phyloP scores from a whole-genome alignment of 208 protist species.

The Wallacemonas sp. region DNA sequence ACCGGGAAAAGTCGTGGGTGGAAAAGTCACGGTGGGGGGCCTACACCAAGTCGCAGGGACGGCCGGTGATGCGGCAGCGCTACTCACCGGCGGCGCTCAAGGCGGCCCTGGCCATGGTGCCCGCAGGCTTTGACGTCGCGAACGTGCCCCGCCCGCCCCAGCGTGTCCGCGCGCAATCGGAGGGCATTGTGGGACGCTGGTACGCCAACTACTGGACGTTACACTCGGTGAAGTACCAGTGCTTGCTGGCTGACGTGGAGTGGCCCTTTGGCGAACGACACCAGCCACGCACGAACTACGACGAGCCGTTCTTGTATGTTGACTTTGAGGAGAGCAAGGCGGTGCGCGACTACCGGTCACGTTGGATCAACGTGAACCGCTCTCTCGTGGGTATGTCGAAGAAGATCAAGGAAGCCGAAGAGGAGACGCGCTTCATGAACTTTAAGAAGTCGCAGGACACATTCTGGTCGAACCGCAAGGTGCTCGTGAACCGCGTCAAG shows the following conservation, averaged over 20 bases:
- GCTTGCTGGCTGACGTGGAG: constrained; percentile 66
- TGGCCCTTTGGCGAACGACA: constrained; percentile 82
- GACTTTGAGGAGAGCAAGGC: constrained; percentile 92
- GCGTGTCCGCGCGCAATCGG: constrained; percentile 80
- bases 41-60: constrained; percentile 46
- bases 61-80: constrained; percentile 67
- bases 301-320: constrained; percentile 87
- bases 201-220: constrained; percentile 93
- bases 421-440: constrained; percentile 85
- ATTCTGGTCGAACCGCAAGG: constrained; percentile 90
- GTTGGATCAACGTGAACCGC: constrained; percentile 92
- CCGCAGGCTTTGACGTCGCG: constrained; percentile 69
- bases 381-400: constrained; percentile 89
- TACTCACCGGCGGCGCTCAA: constrained; percentile 76
- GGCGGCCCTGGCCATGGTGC: constrained; percentile 73
- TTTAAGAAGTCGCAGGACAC: constrained; percentile 87
- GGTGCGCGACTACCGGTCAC: constrained; percentile 83
- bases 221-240: constrained; percentile 88
- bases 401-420: constrained; percentile 84
- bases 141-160: constrained; percentile 86
- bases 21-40: constrained; percentile 50
- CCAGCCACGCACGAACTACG: constrained; percentile 80
- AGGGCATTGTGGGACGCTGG: constrained; percentile 88
- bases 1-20: constrained; percentile 83
- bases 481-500: constrained; percentile 90